A percentile compares a stretch with the other conserved stretches of the same genome.
Conservation (phyloP, 1,284 basidiomycete genomes). For the Schizophyllum amplum region DNA sequence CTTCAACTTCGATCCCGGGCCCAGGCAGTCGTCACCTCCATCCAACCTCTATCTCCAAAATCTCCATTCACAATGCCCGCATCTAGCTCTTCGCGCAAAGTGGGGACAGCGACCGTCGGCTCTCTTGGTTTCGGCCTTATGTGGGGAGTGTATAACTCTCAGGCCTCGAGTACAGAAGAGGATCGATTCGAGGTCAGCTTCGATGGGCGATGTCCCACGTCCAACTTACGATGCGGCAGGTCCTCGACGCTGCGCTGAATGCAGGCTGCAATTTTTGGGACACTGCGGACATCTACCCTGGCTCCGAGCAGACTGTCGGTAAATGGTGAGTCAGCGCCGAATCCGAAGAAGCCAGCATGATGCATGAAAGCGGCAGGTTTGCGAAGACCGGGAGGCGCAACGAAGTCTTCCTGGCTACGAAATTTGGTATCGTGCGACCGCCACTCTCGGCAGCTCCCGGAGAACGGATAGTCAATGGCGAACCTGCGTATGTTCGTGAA, state of each 20-base stretch:
- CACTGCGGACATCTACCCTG: conserved; percentile 28
- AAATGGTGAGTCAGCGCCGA: conserved; percentile 22
- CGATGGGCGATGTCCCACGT: not conserved
- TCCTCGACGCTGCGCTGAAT: conserved; percentile 22
- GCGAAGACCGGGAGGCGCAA: conserved; percentile 28
- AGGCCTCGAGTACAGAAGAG: conserved; percentile 29
- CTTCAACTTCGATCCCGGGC: too few relatives aligned
- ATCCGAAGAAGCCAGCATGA: not conserved
- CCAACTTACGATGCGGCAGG: conserved; percentile 8
- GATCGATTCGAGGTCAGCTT: conserved; percentile 32
- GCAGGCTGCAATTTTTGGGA: conserved; percentile 31
- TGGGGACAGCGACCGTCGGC: conserved; percentile 21
- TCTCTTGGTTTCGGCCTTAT: conserved; percentile 32
- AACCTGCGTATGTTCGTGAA: conserved; percentile 26
- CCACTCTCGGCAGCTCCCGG: not conserved
- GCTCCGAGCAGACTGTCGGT: conserved; percentile 30
- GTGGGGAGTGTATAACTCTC: conserved; percentile 23
- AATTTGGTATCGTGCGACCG: conserved; percentile 24
- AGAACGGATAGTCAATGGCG: conserved; percentile 15
- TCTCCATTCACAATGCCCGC: too few relatives aligned
- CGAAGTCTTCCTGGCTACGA: conserved; percentile 39
- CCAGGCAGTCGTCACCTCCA: too few relatives aligned
- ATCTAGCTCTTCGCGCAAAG: conserved; percentile 21
- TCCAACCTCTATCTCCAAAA: too few relatives aligned
- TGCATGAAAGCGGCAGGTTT: conserved; percentile 18